Evolutionary conservation across 192 early-diverging fungal genomes (phyloP).

Genomic region (Rhizophagus sp.): DNA sequence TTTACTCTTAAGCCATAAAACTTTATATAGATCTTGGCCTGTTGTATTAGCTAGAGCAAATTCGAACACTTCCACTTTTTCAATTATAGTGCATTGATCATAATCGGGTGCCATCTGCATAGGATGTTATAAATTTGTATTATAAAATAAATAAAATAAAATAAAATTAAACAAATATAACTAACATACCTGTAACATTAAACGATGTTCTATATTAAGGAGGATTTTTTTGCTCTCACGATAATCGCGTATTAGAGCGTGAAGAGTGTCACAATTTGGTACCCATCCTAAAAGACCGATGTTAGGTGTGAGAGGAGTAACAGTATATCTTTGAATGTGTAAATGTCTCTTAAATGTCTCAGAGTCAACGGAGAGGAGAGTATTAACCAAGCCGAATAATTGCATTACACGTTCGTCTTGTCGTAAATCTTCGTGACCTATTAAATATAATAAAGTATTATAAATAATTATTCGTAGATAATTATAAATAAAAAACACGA

Average conservation of each 20-base stretch:
- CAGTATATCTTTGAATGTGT: conserved; percentile 86
- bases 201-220: conserved; percentile 86
- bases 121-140: not conserved
- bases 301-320: conserved; percentile 92
- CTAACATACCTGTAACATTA: conserved; percentile 73
- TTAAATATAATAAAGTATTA: not conserved
- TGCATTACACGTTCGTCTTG: conserved; percentile 99
- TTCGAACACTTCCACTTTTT: conserved; percentile 96
- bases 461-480: not conserved
- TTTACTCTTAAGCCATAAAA: conserved; percentile 92
- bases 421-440: conserved; percentile 90
- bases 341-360: conserved; percentile 92
- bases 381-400: conserved; percentile 95
- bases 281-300: conserved; percentile 96
- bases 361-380: conserved; percentile 73
- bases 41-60: conserved; percentile 86
- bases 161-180: conserved; percentile 12
- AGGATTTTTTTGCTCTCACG: conserved; percentile 78
- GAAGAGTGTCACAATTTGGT: conserved; percentile 85
- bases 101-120: conserved; percentile 87
- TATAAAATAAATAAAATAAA: no score
- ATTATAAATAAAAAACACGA: not conserved
- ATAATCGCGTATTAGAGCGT: conserved; percentile 83
- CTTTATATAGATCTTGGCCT: conserved; percentile 90
- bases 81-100: conserved; percentile 80